Percentiles rank a stretch among this genome's conserved stretches.
Conservation (phyloP, 257 asterid genomes). For the Nicotiana otophora region DNA sequence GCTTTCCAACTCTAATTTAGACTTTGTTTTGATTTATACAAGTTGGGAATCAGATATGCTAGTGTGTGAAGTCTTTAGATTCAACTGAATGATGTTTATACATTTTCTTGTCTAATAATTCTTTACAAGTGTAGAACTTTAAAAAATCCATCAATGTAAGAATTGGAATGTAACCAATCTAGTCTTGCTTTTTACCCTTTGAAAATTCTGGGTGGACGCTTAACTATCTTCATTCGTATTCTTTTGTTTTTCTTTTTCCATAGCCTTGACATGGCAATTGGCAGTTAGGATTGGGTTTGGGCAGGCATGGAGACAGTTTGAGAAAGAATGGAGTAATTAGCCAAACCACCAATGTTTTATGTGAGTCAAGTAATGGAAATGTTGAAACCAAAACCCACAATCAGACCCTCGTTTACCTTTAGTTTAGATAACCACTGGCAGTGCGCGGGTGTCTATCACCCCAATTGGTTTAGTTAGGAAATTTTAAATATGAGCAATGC, state of each 20-base stretch:
- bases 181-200: too few relatives aligned
- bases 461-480: too few relatives aligned
- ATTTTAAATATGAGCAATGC: too few relatives aligned
- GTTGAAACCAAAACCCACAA: not conserved
- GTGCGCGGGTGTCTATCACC: too few relatives aligned
- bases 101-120: not conserved
- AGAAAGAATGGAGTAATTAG: not conserved
- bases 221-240: not conserved
- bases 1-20: not conserved
- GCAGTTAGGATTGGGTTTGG: not conserved
- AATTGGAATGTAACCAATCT: not conserved
- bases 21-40: not conserved
- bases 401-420: not conserved
- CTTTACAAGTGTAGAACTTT: not conserved
- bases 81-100: not conserved
- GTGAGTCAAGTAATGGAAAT: not conserved
- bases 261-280: not conserved
- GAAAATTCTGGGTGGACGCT: not conserved
- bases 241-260: not conserved
- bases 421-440: too few relatives aligned
- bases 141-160: not conserved
- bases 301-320: not conserved
- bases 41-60: not conserved
- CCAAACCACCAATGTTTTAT: not conserved
- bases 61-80: not conserved